These are phyloP conservation scores for Sequoia sempervirens DNA, from an alignment of 75 land plant genomes.

Conservation along the genomic window DNA sequence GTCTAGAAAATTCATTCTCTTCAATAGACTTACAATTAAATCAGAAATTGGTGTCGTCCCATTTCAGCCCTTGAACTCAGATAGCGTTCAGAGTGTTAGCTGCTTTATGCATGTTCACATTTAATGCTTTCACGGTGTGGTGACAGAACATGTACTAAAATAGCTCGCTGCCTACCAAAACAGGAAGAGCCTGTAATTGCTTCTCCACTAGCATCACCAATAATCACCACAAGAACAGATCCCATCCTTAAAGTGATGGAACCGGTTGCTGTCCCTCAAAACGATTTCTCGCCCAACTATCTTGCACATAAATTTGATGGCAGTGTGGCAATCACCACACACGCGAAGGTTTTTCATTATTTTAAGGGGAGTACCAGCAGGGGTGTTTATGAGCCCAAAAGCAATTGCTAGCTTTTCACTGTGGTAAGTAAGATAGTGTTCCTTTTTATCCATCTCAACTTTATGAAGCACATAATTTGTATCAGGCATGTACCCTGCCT, in stretches of 20 bases:
- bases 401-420: slow-evolving; percentile 8
- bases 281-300: slow-evolving; percentile 3
- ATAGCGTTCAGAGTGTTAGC: neutral
- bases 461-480: slow-evolving; percentile 3
- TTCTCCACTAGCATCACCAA: slow-evolving; percentile 7
- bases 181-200: neutral
- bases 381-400: slow-evolving; percentile 4
- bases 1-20: neutral
- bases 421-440: neutral
- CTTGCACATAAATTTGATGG: slow-evolving; percentile 3
- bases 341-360: slow-evolving; percentile 7
- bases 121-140: neutral
- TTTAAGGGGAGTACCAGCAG: neutral
- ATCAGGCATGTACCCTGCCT: slow-evolving; percentile 5
- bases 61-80: neutral
- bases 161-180: neutral
- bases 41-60: neutral
- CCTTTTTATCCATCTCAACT: neutral
- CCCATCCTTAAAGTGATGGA: slow-evolving; percentile 3
- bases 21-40: neutral
- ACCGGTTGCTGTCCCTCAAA: slow-evolving; percentile 1
- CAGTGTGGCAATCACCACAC: slow-evolving; percentile 5
- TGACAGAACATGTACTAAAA: neutral
- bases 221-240: slow-evolving; percentile 9
- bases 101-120: neutral